Conservation (phyloP, 345 rosid species). For the Mercurialis annua region DNA sequence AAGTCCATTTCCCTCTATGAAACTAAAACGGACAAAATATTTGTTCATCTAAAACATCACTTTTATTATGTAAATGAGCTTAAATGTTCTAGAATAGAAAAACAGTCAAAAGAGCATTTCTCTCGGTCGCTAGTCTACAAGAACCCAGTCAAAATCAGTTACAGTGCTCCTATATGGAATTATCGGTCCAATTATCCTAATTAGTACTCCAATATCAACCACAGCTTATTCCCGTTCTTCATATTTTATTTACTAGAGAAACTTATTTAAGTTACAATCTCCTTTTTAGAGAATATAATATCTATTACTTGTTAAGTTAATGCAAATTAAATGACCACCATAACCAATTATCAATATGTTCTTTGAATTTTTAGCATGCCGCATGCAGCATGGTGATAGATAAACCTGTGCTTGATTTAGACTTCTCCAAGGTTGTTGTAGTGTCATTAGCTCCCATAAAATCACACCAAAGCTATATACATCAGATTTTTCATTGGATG, state of each 20-base stretch:
- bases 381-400: slow-evolving; percentile 11
- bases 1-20: neutral
- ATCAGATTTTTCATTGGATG: slow-evolving; percentile 29
- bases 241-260: neutral
- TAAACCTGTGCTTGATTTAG: slow-evolving; percentile 28
- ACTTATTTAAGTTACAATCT: neutral
- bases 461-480: slow-evolving; percentile 33
- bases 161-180: neutral
- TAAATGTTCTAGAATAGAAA: neutral
- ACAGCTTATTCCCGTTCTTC: neutral
- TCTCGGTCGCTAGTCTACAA: neutral
- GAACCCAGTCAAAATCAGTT: neutral
- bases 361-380: neutral
- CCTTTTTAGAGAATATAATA: neutral
- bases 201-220: no score
- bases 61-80: neutral
- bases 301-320: slow-evolving; percentile 5
- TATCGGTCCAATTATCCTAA: no score
- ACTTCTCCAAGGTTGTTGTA: slow-evolving; percentile 26
- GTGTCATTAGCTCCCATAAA: slow-evolving; percentile 30
- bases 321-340: neutral
- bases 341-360: neutral
- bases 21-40: neutral
- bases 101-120: neutral
- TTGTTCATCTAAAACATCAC: neutral